Evolutionary conservation across 768 basidiomycete genomes (phyloP).

Genomic region (Tylopilus rubrobrunneus): DNA sequence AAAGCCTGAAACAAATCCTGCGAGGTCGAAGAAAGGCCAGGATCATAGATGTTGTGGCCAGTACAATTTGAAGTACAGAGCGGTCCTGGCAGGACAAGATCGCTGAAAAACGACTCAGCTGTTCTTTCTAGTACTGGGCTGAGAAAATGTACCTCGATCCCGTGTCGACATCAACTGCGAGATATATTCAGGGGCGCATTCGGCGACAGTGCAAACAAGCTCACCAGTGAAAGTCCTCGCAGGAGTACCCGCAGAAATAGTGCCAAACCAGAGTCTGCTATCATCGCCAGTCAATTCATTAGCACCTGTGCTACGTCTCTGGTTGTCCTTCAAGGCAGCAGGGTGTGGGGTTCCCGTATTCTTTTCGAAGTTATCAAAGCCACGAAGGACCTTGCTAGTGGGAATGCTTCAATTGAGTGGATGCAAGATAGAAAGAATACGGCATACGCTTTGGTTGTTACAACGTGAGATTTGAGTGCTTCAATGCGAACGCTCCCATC

Average conservation of each 20-base stretch:
- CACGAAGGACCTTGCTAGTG: slow-evolving; percentile 5
- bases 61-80: slow-evolving; percentile 24
- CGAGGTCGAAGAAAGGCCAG: slow-evolving; percentile 13
- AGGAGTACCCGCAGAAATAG: slow-evolving; percentile 13
- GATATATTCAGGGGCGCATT: background rate
- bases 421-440: background rate
- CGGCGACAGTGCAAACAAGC: background rate
- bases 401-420: background rate
- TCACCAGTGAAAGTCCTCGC: background rate
- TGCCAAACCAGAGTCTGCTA: slow-evolving; percentile 7
- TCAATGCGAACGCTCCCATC: background rate
- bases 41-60: slow-evolving; percentile 31
- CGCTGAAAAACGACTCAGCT: slow-evolving; percentile 11
- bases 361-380: background rate
- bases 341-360: slow-evolving; percentile 1
- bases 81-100: slow-evolving; percentile 27
- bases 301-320: background rate
- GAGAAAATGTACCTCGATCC: slow-evolving; percentile 19
- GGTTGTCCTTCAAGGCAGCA: background rate
- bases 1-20: background rate
- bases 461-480: slow-evolving; percentile 6
- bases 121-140: too few relatives aligned
- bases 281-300: background rate
- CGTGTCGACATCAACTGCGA: slow-evolving; percentile 25
- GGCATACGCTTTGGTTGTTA: slow-evolving; percentile 2